Evolutionary conservation across 495 filamentous ascomycete species (phyloP).

Genomic region (Trichoderma parareesei): DNA sequence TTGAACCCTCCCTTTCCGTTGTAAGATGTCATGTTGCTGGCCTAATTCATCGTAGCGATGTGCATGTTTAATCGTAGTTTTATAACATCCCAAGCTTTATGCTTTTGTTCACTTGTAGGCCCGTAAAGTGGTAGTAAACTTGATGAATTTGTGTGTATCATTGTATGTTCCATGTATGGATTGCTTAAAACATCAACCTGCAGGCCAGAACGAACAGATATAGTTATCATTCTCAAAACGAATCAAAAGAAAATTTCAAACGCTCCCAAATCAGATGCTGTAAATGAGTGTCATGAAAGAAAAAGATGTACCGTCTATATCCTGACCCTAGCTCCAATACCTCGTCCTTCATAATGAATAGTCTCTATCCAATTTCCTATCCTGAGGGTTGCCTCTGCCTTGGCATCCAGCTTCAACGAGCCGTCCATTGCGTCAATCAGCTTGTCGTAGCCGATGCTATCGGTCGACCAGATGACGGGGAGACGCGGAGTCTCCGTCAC

Average conservation of each 20-base stretch:
- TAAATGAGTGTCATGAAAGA: neutral
- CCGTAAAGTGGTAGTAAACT: neutral
- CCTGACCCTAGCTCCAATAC: slow-evolving; percentile 66
- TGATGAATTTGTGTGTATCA: neutral
- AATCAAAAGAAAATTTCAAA: neutral
- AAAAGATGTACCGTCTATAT: slow-evolving; percentile 32
- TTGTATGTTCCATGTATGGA: neutral
- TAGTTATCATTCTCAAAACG: neutral
- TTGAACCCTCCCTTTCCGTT: neutral
- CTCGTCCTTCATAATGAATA: slow-evolving; percentile 61
- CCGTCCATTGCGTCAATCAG: slow-evolving; percentile 81
- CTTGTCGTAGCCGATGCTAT: slow-evolving; percentile 72
- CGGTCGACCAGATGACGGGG: slow-evolving; percentile 71
- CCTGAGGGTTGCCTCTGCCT: slow-evolving; percentile 59
- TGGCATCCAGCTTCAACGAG: slow-evolving; percentile 66
- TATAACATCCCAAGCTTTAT: too few relatives aligned
- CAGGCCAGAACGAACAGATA: neutral
- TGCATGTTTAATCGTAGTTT: neutral
- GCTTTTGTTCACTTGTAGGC: neutral
- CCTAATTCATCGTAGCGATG: neutral
- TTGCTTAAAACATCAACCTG: slow-evolving; percentile 1
- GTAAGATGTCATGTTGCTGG: neutral
- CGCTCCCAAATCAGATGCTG: neutral
- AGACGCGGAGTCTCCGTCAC: slow-evolving; percentile 59
- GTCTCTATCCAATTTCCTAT: slow-evolving; percentile 64